Base-by-base conservation (phyloP, 306 rosid species). In the Aeschynomene evenia region DNA sequence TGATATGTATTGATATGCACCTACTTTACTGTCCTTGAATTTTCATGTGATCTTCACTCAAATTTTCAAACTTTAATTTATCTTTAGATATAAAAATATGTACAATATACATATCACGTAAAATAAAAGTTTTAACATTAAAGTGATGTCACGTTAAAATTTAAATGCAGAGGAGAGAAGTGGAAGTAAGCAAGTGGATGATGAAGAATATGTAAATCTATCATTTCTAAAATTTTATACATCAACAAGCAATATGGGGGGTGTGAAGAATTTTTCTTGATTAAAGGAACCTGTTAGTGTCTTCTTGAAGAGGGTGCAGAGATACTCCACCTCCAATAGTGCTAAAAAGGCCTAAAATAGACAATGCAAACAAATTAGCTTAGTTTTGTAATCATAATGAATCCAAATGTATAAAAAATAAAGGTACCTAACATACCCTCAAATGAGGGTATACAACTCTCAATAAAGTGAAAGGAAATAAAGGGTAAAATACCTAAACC, bases 401-500 rank as follows among this genome's bases (percentile, higher is more conserved):
- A 16, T 70, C 64, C 58, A 28, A 63, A 68, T 77, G 71, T 73
- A 52, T 39, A 62, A 61, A 63, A 54, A 74, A 11, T 20, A 65
- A 68, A 57, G 75, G 61, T 26, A 68, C 63, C 63, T 56, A 63
- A 58, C 20, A 60, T 60, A 59, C 24, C 49, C 61, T 77, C 20
- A 18, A 13, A 72, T 55, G 49, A 43, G 50, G 57, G 63, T 62
- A n/a, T n/a, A 9, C 39, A 64, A 13, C 26, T 75, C 84, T 53
- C 57, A 22, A 61, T 12, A 50, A 70, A 70, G 51, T 51, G 66
- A 65, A 74, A 68, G 66, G 23, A 57, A 69, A 68, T 31, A 53
- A 53, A 48, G 28, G 73, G 43, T 21, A 26, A 34, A 45, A 52
- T 40, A 28, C 64, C 49, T 58, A 7, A 39, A 66, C 51, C 54